phyloP scores from a whole-genome alignment of 176 grass and related monocot species.

The Zoysia pacifica region DNA sequence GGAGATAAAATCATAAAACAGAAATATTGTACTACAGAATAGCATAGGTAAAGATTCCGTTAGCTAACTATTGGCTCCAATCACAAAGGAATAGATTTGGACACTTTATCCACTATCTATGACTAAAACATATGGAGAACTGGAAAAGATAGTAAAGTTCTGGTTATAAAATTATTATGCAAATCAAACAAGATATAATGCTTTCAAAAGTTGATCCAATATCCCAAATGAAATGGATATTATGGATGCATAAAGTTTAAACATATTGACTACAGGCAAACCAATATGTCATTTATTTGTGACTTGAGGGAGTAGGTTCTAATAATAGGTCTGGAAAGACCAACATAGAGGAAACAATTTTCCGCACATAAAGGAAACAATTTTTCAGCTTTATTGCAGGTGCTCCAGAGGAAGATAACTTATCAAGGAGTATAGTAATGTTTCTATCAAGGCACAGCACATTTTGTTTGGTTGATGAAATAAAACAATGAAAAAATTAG shows the following conservation, averaged over 20 bases:
- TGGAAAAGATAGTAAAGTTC: neutral
- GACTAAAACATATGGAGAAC: neutral
- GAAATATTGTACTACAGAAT: neutral
- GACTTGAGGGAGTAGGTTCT: neutral
- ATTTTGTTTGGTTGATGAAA: neutral
- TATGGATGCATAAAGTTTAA: neutral
- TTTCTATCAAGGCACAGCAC: neutral
- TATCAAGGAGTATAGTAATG: neutral
- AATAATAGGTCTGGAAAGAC: neutral
- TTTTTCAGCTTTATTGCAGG: neutral
- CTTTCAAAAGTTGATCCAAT: neutral
- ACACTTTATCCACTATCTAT: no score
- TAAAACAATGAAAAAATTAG: neutral
- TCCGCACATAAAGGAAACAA: no score
- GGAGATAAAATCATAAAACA: neutral
- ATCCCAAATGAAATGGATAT: neutral
- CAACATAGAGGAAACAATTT: constrained; percentile 4
- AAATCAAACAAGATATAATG: neutral
- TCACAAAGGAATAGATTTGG: no score
- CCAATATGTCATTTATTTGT: neutral
- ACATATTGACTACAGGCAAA: neutral
- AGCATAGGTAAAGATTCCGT: neutral
- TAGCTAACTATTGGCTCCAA: neutral
- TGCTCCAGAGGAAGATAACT: neutral
- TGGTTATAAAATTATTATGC: neutral